These are phyloP conservation scores for Nakaseomyces glabratus DNA, from an alignment of 1,139 yeast genomes.

Conservation along the genomic window DNA sequence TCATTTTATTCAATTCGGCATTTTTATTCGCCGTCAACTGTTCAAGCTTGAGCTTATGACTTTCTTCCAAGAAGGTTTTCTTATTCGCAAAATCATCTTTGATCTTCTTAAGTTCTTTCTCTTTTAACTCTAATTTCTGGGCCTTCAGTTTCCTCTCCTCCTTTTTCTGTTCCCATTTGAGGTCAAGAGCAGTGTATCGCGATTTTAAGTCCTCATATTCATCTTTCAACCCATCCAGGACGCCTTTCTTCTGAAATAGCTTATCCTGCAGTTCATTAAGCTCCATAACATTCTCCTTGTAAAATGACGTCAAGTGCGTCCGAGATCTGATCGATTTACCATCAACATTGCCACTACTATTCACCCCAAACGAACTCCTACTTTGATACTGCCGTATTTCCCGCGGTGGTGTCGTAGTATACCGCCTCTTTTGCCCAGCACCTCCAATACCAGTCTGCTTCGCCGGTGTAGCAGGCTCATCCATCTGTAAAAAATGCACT, in stretches of 20 bases:
- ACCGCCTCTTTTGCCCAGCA: constrained; percentile 8
- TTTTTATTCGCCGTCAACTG: constrained; percentile 35
- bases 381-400: background rate
- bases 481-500: no score
- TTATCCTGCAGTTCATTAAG: constrained; percentile 25
- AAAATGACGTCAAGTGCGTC: constrained; percentile 25
- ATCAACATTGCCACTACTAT: background rate
- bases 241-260: constrained; percentile 23
- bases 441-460: background rate
- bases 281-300: constrained; percentile 27
- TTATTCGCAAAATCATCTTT: constrained; percentile 30
- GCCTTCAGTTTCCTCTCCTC: constrained; percentile 33
- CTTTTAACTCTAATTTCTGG: constrained; percentile 31
- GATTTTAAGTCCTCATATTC: constrained; percentile 20
- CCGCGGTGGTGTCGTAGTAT: constrained; percentile 10
- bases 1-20: constrained; percentile 33
- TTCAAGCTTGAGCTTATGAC: constrained; percentile 33
- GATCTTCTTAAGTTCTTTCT: constrained; percentile 37
- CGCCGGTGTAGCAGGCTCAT: constrained; percentile 2
- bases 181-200: constrained; percentile 20
- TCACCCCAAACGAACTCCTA: constrained; percentile 5
- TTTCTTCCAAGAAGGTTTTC: constrained; percentile 30
- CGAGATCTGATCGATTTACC: constrained; percentile 1
- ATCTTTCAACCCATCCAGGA: constrained; percentile 24
- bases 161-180: constrained; percentile 30